These are phyloP conservation scores for Vaucheria bursata DNA, from an alignment of 352 stramenopile species.

Conservation along the genomic window DNA sequence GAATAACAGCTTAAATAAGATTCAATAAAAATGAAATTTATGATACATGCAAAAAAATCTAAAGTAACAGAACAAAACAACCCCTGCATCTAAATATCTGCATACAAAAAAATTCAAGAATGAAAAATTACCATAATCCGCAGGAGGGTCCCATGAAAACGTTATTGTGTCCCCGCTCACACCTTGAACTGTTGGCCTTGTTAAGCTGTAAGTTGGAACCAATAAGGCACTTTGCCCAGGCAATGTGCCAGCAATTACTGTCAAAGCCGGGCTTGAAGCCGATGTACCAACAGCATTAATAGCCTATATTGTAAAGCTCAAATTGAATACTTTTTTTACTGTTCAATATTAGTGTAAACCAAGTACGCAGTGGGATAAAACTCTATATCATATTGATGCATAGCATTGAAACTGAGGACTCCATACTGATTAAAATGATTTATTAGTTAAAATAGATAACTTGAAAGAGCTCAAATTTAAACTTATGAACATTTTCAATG, in stretches of 20 bases:
- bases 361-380: not conserved
- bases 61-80: no score
- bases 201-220: conserved; percentile 19
- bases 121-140: conserved; percentile 28
- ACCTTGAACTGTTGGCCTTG: conserved; percentile 20
- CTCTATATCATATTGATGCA: not conserved
- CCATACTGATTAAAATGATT: not conserved
- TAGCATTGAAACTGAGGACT: not conserved
- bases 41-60: no score
- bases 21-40: no score
- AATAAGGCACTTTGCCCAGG: conserved; percentile 46
- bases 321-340: not conserved
- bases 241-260: conserved; percentile 67
- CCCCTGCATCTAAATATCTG: no score
- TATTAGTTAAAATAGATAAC: not conserved
- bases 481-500: no score
- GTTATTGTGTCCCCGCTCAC: conserved; percentile 24
- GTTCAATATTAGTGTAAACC: not conserved
- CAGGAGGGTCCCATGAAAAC: conserved; percentile 28
- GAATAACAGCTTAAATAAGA: no score
- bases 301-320: not conserved
- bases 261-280: conserved; percentile 66
- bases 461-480: no score
- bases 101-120: no score
- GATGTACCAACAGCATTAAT: conserved; percentile 39